Conservation (phyloP, 75 land plant genomes). For the Cupressus sempervirens region DNA sequence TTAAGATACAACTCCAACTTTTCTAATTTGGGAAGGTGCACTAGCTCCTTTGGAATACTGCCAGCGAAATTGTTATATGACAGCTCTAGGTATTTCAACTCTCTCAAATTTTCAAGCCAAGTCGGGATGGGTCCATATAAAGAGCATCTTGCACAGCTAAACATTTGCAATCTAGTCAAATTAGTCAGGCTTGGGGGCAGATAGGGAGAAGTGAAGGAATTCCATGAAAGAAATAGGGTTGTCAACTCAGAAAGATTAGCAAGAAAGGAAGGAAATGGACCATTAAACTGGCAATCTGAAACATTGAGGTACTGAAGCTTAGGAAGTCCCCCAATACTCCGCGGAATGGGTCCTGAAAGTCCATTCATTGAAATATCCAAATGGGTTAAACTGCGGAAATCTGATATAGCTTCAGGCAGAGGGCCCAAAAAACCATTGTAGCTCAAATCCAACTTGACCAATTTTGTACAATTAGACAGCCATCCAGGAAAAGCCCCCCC, state of each 20-base stretch:
- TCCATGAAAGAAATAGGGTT: slow-evolving; percentile 25
- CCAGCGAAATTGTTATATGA: slow-evolving; percentile 15
- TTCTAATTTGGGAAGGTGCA: slow-evolving; percentile 14
- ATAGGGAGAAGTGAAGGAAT: slow-evolving; percentile 15
- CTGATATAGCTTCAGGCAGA: slow-evolving; percentile 9
- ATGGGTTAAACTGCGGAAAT: slow-evolving; percentile 1
- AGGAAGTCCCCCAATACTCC: slow-evolving; percentile 17
- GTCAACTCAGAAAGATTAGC: slow-evolving; percentile 22
- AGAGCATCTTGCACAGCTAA: slow-evolving; percentile 20
- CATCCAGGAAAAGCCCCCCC: slow-evolving; percentile 22
- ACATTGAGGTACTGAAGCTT: slow-evolving; percentile 23
- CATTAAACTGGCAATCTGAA: slow-evolving; percentile 17
- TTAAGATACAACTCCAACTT: slow-evolving; percentile 16
- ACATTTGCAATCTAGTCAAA: slow-evolving; percentile 7
- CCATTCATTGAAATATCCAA: slow-evolving; percentile 14
- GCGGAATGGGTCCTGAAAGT: slow-evolving; percentile 24
- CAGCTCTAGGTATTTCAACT: slow-evolving; percentile 10
- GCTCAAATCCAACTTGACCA: slow-evolving; percentile 26
- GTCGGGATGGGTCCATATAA: slow-evolving; percentile 20
- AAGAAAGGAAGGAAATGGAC: slow-evolving; percentile 22
- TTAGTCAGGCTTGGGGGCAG: slow-evolving; percentile 14
- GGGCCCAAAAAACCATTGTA: slow-evolving; percentile 13
- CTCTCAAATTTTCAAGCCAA: slow-evolving; percentile 5
- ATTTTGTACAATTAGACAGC: slow-evolving; percentile 14
- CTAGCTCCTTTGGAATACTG: slow-evolving; percentile 16